phyloP scores from a whole-genome alignment of 2,329 filamentous ascomycete species.

The Stagonosporopsis chrysanthemi region DNA sequence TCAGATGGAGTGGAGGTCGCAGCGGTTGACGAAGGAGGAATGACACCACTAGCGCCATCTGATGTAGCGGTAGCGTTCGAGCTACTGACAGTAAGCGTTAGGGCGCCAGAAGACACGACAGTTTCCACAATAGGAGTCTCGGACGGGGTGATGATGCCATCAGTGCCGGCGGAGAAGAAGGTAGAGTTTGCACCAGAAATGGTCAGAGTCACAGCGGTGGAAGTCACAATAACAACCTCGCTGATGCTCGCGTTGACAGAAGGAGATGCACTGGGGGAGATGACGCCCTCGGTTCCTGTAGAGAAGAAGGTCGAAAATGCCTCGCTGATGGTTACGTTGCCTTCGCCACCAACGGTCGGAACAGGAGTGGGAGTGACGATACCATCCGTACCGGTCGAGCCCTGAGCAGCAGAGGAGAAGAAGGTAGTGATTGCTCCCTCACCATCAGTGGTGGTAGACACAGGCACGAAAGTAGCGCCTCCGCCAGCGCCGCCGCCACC shows the following conservation, averaged over 20 bases:
- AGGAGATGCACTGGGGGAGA: slow-evolving; percentile 17
- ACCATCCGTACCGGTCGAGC: slow-evolving; percentile 26
- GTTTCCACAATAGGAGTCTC: slow-evolving; percentile 9
- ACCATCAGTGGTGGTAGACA: slow-evolving; percentile 30
- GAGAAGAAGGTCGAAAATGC: slow-evolving; percentile 23
- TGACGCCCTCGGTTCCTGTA: slow-evolving; percentile 22
- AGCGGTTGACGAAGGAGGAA: slow-evolving; percentile 7
- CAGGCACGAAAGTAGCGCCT: slow-evolving; percentile 35
- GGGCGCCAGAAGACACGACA: slow-evolving; percentile 13
- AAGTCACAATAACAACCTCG: slow-evolving; percentile 5
- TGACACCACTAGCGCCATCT: slow-evolving; percentile 21
- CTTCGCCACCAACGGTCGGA: slow-evolving; percentile 11
- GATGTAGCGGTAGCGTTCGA: slow-evolving; percentile 19
- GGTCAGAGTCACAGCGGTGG: slow-evolving; percentile 10
- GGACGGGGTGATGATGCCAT: slow-evolving; percentile 16
- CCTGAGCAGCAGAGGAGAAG: slow-evolving; percentile 30
- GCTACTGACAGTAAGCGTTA: slow-evolving; percentile 4
- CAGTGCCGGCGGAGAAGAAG: slow-evolving; percentile 18
- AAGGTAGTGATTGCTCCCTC: slow-evolving; percentile 31
- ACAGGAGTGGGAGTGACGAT: slow-evolving; percentile 21
- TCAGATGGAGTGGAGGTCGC: neutral
- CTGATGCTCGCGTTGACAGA: neutral
- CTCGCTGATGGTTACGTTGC: slow-evolving; percentile 22
- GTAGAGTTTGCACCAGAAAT: slow-evolving; percentile 17
- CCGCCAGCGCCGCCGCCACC: slow-evolving; percentile 22